Evolutionary conservation across 371 early-diverging fungal species (phyloP).

Genomic region (Mycotypha africana): DNA sequence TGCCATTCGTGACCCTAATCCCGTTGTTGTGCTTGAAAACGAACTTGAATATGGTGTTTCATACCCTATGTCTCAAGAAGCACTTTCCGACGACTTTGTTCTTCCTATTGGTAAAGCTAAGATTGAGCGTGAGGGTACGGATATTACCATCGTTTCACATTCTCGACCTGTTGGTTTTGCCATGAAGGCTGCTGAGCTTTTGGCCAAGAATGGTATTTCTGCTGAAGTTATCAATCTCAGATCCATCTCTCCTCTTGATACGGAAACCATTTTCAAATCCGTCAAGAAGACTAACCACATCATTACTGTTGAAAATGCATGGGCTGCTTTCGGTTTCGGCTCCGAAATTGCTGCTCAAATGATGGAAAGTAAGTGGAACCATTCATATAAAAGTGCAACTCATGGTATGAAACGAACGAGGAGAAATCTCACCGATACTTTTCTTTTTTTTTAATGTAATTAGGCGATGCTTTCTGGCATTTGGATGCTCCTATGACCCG

Average conservation of each 20-base stretch:
- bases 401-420: too few species aligned
- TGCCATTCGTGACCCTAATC: slow-evolving; percentile 98
- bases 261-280: slow-evolving; percentile 85
- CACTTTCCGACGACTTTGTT: slow-evolving; percentile 84
- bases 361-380: slow-evolving; percentile 68
- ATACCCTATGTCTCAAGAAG: slow-evolving; percentile 83
- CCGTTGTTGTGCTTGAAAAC: slow-evolving; percentile 98
- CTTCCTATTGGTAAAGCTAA: slow-evolving; percentile 97
- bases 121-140: slow-evolving; percentile 86
- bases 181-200: slow-evolving; percentile 88
- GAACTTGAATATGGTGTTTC: slow-evolving; percentile 96
- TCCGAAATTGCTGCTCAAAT: slow-evolving; percentile 96
- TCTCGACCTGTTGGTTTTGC: slow-evolving; percentile 88
- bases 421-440: too few species aligned
- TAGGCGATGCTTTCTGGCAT: slow-evolving; percentile 89
- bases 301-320: slow-evolving; percentile 97
- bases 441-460: background rate
- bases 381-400: too few species aligned
- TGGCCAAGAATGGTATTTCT: slow-evolving; percentile 82
- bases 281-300: slow-evolving; percentile 98
- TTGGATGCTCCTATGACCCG: slow-evolving; percentile 95
- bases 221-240: slow-evolving; percentile 97
- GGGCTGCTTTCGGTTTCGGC: slow-evolving; percentile 97
- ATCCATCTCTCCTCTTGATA: slow-evolving; percentile 97
- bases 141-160: slow-evolving; percentile 95